A percentile compares a stretch with the other conserved stretches of the same genome.
These are phyloP conservation scores for Anthoceros angustus DNA, from an alignment of 225 moss, liverwort and hornwort species.

Conservation along the genomic window DNA sequence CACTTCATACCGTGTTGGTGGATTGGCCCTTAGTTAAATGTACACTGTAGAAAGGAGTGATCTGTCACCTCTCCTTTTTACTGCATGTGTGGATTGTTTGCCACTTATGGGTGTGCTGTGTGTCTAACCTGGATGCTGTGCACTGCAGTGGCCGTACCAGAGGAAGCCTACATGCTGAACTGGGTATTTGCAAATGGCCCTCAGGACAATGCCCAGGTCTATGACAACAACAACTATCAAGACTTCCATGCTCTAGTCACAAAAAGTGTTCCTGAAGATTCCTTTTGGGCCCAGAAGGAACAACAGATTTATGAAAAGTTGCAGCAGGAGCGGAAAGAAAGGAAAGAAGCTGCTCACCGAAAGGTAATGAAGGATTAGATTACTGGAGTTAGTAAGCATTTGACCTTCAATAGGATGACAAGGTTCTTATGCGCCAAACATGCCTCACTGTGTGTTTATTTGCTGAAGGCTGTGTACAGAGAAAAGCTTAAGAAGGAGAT, in stretches of 20 bases:
- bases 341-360: slow-evolving; percentile 9
- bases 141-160: slow-evolving; percentile 20
- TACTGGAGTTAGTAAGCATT: not conserved
- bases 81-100: not conserved
- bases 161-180: slow-evolving; percentile 27
- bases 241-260: slow-evolving; percentile 22
- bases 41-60: no score
- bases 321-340: slow-evolving; percentile 11
- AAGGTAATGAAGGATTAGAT: slow-evolving; percentile 11
- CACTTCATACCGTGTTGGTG: no score
- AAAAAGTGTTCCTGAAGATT: slow-evolving; percentile 10
- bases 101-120: not conserved
- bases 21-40: no score
- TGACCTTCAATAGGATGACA: not conserved
- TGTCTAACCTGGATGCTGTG: not conserved
- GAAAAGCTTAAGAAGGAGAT: slow-evolving; percentile 10
- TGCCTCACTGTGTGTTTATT: not conserved
- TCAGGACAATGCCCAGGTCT: slow-evolving; percentile 12
- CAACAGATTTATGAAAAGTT: slow-evolving; percentile 14
- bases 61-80: not conserved
- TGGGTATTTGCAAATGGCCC: slow-evolving; percentile 33
- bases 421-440: not conserved
- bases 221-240: slow-evolving; percentile 20
- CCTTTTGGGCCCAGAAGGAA: slow-evolving; percentile 17
- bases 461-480: slow-evolving; percentile 13